phyloP scores from a whole-genome alignment of 306 rosid species.

The Echinosophora koreensis region DNA sequence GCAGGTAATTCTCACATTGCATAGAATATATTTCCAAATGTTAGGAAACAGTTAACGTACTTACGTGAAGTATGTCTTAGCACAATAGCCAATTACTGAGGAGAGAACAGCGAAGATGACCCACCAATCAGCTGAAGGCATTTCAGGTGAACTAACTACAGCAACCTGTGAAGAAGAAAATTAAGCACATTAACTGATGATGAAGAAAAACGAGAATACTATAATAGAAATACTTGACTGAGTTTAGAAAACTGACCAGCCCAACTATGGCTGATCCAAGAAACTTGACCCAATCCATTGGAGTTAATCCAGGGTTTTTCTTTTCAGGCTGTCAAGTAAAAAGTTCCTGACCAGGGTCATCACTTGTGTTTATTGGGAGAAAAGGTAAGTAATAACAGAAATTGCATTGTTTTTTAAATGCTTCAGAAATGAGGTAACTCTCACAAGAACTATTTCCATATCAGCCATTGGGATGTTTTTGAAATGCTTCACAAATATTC shows the following conservation, averaged over 20 bases:
- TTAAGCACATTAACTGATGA: conserved; percentile 43
- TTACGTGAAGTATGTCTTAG: conserved; percentile 95
- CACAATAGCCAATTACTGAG: conserved; percentile 85
- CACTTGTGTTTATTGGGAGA: conserved; percentile 29
- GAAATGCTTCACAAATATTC: conserved; percentile 94
- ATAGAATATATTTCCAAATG: conserved; percentile 2
- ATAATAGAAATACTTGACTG: conserved; percentile 18
- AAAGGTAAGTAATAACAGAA: conserved; percentile 61
- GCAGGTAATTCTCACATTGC: conserved; percentile 25
- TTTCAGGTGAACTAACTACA: conserved; percentile 80
- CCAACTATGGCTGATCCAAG: conserved; percentile 90
- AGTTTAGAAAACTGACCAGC: conserved; percentile 66
- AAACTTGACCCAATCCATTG: conserved; percentile 99
- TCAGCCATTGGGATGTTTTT: conserved; percentile 97
- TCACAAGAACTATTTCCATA: conserved; percentile 97
- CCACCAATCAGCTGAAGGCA: conserved; percentile 85
- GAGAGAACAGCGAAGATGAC: conserved; percentile 85
- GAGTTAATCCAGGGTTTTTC: conserved; percentile 97
- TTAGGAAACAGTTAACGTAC: conserved; percentile 37
- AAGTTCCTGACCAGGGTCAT: conserved; percentile 46
- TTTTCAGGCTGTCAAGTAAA: conserved; percentile 85
- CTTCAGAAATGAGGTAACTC: conserved; percentile 66
- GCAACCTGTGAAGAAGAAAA: conserved; percentile 74
- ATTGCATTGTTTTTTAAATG: conserved; percentile 64
- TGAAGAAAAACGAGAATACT: conserved; percentile 29